Percentiles rank a stretch among this genome's conserved stretches.
Evolutionary conservation across 805 yeast genomes (phyloP).

Genomic region (Candida maesae): DNA sequence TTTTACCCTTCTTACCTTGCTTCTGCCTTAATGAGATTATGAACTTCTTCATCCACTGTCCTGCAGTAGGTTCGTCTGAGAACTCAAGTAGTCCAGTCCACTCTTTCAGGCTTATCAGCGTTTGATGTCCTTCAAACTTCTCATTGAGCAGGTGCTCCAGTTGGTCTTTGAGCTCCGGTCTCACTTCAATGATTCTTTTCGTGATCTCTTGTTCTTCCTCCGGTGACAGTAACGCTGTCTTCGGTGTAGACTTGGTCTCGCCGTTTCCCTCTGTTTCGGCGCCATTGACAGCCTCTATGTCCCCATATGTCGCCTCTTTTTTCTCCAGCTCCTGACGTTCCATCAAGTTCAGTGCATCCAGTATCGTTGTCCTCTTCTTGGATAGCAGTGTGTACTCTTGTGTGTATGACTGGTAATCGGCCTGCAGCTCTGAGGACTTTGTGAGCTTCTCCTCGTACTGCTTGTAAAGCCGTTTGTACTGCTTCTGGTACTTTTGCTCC

Average conservation of each 20-base stretch:
- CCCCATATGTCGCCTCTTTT: no score
- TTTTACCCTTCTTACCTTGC: constrained; percentile 3
- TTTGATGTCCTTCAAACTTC: constrained; percentile 6
- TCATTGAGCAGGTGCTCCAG: constrained; percentile 4
- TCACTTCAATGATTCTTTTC: background rate
- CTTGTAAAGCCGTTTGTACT: constrained; percentile 5
- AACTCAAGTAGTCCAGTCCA: constrained; percentile 11
- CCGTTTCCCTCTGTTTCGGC: background rate
- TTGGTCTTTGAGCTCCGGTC: constrained; percentile 1
- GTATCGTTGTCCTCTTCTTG: constrained; percentile 6
- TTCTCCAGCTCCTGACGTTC: background rate
- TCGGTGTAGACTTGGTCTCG: background rate
- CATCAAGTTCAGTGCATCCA: constrained; percentile 3
- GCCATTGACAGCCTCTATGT: background rate
- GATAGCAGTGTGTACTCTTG: constrained; percentile 5
- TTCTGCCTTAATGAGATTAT: no score
- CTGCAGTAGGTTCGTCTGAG: constrained; percentile 9
- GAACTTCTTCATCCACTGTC: constrained; percentile 11
- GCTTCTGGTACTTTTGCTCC: constrained; percentile 7
- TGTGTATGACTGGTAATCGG: constrained; percentile 8
- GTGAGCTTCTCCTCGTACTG: constrained; percentile 12
- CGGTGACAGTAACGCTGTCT: background rate
- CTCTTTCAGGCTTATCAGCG: constrained; percentile 4
- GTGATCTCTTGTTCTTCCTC: background rate
- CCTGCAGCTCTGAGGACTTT: constrained; percentile 3